Base-by-base conservation (phyloP, 2,329 filamentous ascomycete genomes). In the Phyllosticta citrichinensis region DNA sequence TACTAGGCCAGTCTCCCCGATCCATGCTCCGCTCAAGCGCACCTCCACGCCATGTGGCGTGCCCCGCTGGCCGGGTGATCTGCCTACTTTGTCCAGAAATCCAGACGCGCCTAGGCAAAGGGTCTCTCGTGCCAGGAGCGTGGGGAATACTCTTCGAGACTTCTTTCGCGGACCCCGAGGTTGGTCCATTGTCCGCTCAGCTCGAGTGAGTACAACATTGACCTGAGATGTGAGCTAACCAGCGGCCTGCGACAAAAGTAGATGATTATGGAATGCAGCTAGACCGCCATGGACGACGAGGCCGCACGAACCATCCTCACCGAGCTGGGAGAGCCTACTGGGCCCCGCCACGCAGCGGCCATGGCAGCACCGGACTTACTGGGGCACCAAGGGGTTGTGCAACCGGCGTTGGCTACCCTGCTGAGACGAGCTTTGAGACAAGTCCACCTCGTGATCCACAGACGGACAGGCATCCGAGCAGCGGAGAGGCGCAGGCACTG, bases 51-150 rank as follows among this genome's bases (percentile, higher is more conserved):
- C 62, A 10, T 35, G 25, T 35, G 62, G 60, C 20, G 24, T 56
- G 56, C 47, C 62, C 25, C 56, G 62, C 40, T 62, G 60, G 62
- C 60, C 62, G 40, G 62, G 56, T 25, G 60, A 63, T 52, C 24
- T 55, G 47, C 53, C 53, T 2, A 25, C 57, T 27, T 27, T 35
- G 54, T 20, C 51, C 33, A 22, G 33, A 33, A 8, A 5, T 17
- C 5, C 17, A 40, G 35, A 40, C 40, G 40, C 54, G 24, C 60
- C 62, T 52, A 60, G 19, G 53, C 57, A 35, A 25, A 59, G 53
- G 30, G 57, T 52, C 12, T 58, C 55, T 52, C 52, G 57, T 30
- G 54, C 40, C 20, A 52, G 58, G n/a, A 57, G 60, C 51, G 27
- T 62, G 53, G 55, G 55, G 2, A n/a, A 33, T 19, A 33, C 60